phyloP scores from a whole-genome alignment of 148 eudicot genomes.

The Vaccinium macrocarpon region DNA sequence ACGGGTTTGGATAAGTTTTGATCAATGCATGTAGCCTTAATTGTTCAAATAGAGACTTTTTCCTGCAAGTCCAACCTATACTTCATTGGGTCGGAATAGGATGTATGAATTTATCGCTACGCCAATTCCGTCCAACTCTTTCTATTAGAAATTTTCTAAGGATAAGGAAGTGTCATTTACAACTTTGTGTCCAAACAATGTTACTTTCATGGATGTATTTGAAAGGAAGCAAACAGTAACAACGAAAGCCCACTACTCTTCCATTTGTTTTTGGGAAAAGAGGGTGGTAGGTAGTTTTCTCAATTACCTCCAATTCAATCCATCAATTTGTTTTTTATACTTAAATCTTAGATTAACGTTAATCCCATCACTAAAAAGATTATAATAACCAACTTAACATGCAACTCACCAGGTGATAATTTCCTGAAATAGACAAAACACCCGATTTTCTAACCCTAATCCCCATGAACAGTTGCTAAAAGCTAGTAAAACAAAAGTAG shows the following conservation, averaged over 20 bases:
- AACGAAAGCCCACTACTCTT: slow-evolving; percentile 15
- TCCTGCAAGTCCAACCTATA: too few relatives aligned
- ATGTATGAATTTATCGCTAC: too few relatives aligned
- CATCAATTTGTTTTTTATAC: background rate
- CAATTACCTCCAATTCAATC: background rate
- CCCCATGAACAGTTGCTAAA: background rate
- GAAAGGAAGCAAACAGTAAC: slow-evolving; percentile 18
- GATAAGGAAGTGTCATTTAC: too few relatives aligned
- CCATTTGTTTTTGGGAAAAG: slow-evolving; percentile 5
- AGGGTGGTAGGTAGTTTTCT: slow-evolving; percentile 35
- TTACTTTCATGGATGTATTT: slow-evolving; percentile 27
- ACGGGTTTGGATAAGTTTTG: too few relatives aligned
- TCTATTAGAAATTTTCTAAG: too few relatives aligned
- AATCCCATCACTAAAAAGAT: slow-evolving; percentile 14
- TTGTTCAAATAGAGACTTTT: too few relatives aligned
- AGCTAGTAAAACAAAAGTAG: slow-evolving; percentile 20
- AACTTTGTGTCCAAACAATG: background rate
- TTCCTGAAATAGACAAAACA: slow-evolving; percentile 21
- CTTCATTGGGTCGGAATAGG: too few relatives aligned
- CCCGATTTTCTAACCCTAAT: background rate
- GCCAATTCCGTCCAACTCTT: too few relatives aligned
- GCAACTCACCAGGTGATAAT: background rate
- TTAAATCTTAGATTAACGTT: background rate
- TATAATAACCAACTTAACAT: slow-evolving; percentile 9
- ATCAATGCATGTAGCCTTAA: too few relatives aligned